These are phyloP conservation scores for Caloboletus firmus DNA, from an alignment of 1,284 basidiomycete species.

Conservation along the genomic window DNA sequence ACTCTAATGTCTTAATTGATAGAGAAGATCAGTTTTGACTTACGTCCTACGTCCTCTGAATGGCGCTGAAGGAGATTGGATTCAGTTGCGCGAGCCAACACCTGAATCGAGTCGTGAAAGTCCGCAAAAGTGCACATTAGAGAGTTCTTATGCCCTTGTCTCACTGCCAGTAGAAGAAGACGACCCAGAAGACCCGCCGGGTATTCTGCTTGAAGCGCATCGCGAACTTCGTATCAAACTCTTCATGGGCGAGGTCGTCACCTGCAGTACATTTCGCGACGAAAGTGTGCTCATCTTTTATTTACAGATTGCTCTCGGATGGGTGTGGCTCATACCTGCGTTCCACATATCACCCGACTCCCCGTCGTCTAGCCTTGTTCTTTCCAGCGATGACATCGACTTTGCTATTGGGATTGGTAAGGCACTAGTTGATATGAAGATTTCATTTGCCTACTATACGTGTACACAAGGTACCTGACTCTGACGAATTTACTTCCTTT, in stretches of 20 bases:
- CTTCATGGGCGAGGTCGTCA: constrained; percentile 66
- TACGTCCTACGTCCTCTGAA: constrained; percentile 45
- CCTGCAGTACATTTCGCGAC: neutral
- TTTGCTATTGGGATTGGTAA: constrained; percentile 74
- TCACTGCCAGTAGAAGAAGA: constrained; percentile 1
- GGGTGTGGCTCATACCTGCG: constrained; percentile 81
- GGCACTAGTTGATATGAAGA: constrained; percentile 61
- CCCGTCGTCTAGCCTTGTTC: constrained; percentile 32
- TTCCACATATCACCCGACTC: constrained; percentile 61
- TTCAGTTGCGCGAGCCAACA: constrained; percentile 41
- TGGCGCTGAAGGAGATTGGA: constrained; percentile 39
- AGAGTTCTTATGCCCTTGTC: constrained; percentile 2
- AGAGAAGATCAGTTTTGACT: constrained; percentile 45
- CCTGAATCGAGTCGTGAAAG: constrained; percentile 19
- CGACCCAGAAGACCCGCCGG: constrained; percentile 23
- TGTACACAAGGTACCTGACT: constrained; percentile 1
- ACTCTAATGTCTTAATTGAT: neutral
- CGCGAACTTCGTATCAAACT: constrained; percentile 79
- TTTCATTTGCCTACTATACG: constrained; percentile 47
- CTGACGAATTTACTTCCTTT: neutral
- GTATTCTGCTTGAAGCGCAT: constrained; percentile 63
- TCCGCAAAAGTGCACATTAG: neutral
- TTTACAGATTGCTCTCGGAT: constrained; percentile 68
- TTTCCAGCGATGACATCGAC: constrained; percentile 66
- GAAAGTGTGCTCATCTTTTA: constrained; percentile 3